Evolutionary conservation across 164 flowering plant genomes (phyloP), one percentile per base, ranked within the genome.

Genomic region (Protea cynaroides): DNA sequence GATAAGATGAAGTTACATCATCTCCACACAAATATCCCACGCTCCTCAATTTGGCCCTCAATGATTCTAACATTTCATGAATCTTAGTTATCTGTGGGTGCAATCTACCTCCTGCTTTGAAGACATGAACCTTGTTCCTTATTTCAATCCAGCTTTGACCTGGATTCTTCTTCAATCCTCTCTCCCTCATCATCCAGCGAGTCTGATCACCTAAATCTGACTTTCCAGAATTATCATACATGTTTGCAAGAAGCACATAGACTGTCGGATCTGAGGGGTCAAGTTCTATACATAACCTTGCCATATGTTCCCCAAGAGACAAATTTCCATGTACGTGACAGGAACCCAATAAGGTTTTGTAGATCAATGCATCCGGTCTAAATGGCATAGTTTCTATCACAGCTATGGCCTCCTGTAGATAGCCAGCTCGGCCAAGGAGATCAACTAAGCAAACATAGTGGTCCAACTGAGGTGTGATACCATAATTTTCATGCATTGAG

Each of bases 401-500:
- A 19, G 56, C 66, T 65, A 70, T 40, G 3, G 88, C 88, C 64
- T 81, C 81, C 70, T 78, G 80, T 47, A 86, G 63, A 17, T 70
- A 72, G 13, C 85, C 91, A 25, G 75, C 82, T 53, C 83, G 75
- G 17, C 85, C 86, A 11, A 86, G 82, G 54, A 86, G 81, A 72
- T 82, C 88, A 25, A 86, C 79, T 61, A 84, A 64, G 68, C 82
- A 77, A 52, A 76, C 78, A 70, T 79, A 83, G 72, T 84, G 91
- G 59, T 83, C 81, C 12, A 71, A 22, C 58, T 77, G 75, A 44
- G 83, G 84, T 10, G 14, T 40, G 22, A 83, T 64, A 25, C 58
- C 65, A 58, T 81, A 56, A 6, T 1, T 49, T 65, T 66, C 71
- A 23, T 17, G 62, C 86, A 86, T 82, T 7, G 75, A 73, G 15